Conservation (phyloP, 768 basidiomycete species). For the Pleurotus tuber-regium region DNA sequence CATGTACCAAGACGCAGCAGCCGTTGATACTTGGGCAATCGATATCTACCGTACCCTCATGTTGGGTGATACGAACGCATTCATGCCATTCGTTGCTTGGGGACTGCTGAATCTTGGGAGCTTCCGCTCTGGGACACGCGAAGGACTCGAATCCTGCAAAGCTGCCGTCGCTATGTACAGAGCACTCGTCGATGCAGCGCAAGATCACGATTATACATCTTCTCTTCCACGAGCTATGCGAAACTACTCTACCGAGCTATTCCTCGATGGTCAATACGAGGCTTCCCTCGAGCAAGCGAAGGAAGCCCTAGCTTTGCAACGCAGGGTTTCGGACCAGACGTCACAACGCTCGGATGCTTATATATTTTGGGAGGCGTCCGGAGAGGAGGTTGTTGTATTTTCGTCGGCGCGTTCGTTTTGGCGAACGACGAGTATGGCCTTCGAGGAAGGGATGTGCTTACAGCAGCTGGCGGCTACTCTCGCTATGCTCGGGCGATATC, state of each 20-base stretch:
- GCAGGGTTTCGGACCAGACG: not conserved
- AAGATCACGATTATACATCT: not conserved
- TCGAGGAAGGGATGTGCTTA: constrained; percentile 6
- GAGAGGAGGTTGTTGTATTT: constrained; percentile 7
- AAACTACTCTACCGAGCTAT: constrained; percentile 2
- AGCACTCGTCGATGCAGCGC: not conserved
- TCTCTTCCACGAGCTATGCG: not conserved
- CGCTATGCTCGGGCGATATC: not conserved
- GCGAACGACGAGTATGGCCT: not conserved
- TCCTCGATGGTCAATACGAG: not conserved
- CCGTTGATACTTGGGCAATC: constrained; percentile 4
- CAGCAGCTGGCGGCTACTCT: not conserved
- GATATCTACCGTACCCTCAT: constrained; percentile 6
- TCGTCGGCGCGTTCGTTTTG: not conserved
- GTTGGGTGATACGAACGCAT: not conserved
- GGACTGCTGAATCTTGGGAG: not conserved
- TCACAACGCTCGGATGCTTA: not conserved
- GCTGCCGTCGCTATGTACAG: constrained; percentile 5
- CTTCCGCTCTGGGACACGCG: not conserved
- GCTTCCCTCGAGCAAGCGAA: not conserved
- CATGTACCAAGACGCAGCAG: not conserved
- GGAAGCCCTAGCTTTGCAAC: constrained; percentile 2
- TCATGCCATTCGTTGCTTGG: constrained; percentile 9
- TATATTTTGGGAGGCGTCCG: constrained; percentile 2
- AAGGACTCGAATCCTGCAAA: constrained; percentile 3